Evolutionary conservation across 2,329 filamentous ascomycete species (phyloP).

Genomic region (Tolypocladium nubicola): DNA sequence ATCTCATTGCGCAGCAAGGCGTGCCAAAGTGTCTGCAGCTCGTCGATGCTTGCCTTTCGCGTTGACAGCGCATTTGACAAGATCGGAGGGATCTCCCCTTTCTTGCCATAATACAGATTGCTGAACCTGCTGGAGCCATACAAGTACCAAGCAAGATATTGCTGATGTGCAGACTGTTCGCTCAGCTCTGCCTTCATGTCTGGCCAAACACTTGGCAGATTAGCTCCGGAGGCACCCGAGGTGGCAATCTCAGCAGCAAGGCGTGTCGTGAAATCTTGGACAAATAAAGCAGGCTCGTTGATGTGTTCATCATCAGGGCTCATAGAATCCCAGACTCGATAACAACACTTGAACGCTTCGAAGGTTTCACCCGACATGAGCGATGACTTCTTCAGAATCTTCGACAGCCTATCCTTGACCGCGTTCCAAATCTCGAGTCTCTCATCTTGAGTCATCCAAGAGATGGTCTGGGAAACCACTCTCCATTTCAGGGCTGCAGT

Average conservation of each 20-base stretch:
- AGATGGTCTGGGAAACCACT: conserved; percentile 23
- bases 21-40: conserved; percentile 16
- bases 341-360: conserved; percentile 30
- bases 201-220: conserved; percentile 7
- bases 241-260: conserved; percentile 19
- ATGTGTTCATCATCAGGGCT: conserved; percentile 22
- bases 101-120: conserved; percentile 15
- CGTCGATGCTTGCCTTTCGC: conserved; percentile 5
- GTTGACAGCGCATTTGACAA: conserved; percentile 14
- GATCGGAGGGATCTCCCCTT: conserved; percentile 12
- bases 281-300: conserved; percentile 17
- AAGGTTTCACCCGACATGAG: conserved; percentile 24
- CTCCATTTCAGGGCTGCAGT: conserved; percentile 29
- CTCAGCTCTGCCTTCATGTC: conserved; percentile 12
- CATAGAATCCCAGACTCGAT: conserved; percentile 25
- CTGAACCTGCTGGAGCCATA: conserved; percentile 20
- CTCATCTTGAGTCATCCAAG: conserved; percentile 21
- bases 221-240: conserved; percentile 9
- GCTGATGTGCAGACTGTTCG: conserved; percentile 14
- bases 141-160: conserved; percentile 24
- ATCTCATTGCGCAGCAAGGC: conserved; percentile 25
- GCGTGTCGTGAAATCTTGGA: conserved; percentile 21
- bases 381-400: conserved; percentile 19
- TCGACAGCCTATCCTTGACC: conserved; percentile 20
- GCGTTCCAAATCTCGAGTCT: conserved; percentile 20